phyloP scores from a whole-genome alignment of 768 basidiomycete species.

The Auriscalpium vulgare region DNA sequence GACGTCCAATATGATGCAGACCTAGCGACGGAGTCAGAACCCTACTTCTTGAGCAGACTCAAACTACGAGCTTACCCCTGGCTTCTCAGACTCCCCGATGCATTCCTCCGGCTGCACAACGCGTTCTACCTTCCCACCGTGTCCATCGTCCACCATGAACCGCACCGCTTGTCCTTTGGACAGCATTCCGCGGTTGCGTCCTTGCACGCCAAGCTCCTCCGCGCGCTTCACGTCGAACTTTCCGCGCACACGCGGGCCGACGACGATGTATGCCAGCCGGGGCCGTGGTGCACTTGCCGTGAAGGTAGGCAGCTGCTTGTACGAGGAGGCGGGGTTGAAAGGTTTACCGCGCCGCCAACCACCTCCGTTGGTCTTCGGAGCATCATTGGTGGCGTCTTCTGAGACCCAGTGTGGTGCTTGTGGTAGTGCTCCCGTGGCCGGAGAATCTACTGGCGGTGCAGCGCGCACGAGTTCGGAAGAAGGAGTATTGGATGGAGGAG shows the following conservation, averaged over 20 bases:
- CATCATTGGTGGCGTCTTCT: background rate
- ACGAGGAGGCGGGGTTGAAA: constrained; percentile 6
- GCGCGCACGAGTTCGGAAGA: background rate
- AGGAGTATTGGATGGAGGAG: too few species aligned
- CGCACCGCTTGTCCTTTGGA: constrained; percentile 58
- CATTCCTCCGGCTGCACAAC: constrained; percentile 55
- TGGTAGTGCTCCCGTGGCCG: background rate
- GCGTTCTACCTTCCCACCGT: constrained; percentile 35
- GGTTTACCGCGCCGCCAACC: background rate
- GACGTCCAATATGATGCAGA: constrained; percentile 62
- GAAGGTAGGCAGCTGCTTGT: constrained; percentile 4
- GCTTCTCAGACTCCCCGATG: constrained; percentile 43
- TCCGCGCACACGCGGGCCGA: constrained; percentile 39
- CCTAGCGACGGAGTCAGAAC: constrained; percentile 30
- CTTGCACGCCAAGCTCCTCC: constrained; percentile 54
- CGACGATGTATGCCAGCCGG: constrained; percentile 29
- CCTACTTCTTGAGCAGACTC: background rate
- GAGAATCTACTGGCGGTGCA: background rate
- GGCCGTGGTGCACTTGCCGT: constrained; percentile 4
- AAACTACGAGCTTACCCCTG: constrained; percentile 28
- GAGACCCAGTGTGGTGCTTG: constrained; percentile 8
- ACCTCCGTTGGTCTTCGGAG: background rate
- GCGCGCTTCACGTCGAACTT: constrained; percentile 73
- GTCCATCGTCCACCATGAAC: constrained; percentile 39
- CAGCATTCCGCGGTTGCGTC: constrained; percentile 51